Evolutionary conservation across 2,329 filamentous ascomycete genomes (phyloP).

Genomic region (Diplodia mutila): DNA sequence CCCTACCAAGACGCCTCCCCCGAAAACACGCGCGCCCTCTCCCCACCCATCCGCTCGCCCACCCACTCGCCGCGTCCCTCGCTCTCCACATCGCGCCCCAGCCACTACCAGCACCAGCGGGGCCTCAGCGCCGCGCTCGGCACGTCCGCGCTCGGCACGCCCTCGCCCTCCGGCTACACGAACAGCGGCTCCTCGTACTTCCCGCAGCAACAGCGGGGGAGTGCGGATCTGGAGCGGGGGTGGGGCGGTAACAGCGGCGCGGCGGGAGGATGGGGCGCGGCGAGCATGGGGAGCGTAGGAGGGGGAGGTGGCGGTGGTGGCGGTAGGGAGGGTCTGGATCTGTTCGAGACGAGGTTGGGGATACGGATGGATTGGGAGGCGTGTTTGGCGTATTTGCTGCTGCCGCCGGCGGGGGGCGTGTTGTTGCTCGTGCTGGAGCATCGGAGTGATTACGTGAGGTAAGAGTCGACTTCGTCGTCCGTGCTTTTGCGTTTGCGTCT

Average conservation of each 20-base stretch:
- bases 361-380: slow-evolving; percentile 89
- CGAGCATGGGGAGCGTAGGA: slow-evolving; percentile 40
- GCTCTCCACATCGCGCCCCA: slow-evolving; percentile 44
- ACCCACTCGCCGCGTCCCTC: slow-evolving; percentile 47
- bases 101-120: slow-evolving; percentile 32
- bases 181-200: slow-evolving; percentile 35
- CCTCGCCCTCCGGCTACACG: slow-evolving; percentile 30
- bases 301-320: too few species aligned
- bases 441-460: slow-evolving; percentile 97
- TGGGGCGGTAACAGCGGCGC: slow-evolving; percentile 36
- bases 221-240: slow-evolving; percentile 31
- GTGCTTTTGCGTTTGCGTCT: too few species aligned
- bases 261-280: slow-evolving; percentile 41
- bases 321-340: slow-evolving; percentile 68
- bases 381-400: slow-evolving; percentile 80
- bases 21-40: slow-evolving; percentile 79
- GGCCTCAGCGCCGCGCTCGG: slow-evolving; percentile 34
- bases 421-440: slow-evolving; percentile 83
- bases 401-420: slow-evolving; percentile 86
- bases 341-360: slow-evolving; percentile 88
- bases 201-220: slow-evolving; percentile 13
- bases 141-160: slow-evolving; percentile 37
- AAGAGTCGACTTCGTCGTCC: too few species aligned
- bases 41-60: slow-evolving; percentile 61
- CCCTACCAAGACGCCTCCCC: slow-evolving; percentile 94